Base-by-base conservation (phyloP, 2,329 filamentous ascomycete species). In the Paecilomyces sp. region DNA sequence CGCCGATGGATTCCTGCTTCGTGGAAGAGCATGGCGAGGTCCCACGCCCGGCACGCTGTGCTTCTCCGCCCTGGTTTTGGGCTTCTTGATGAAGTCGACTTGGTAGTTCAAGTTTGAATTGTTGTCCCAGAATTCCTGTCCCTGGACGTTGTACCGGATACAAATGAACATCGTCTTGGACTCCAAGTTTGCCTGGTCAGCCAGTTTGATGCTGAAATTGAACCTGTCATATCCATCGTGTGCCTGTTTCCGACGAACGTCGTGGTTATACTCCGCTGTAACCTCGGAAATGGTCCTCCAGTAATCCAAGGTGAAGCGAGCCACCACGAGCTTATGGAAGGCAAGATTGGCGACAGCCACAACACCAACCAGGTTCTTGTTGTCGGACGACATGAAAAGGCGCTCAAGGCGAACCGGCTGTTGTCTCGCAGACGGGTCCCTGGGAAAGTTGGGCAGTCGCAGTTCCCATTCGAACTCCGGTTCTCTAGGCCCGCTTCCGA, bases 251-350 rank as follows among this genome's bases (percentile, higher is more conserved):
- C 85, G 85, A 52, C 86, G 85, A 54, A 93, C 84, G 75, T 94
- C 90, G 62, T 90, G 85, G 72, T 87, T 88, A 78, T 85, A 99
- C 68, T 97, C 92, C n/a, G 91, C 93, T 41, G 83, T 83, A 1
- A 97, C 89, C 72, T 99, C 94, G 0, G 94, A 99, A 0, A 92
- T 95, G 0, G 94, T 99, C 82, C 96, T 96, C 94, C 94, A 99
- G 77, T 96, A 94, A 74, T 99, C 94, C 54, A 97, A 83, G 0
- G 94, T 99, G 75, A 99, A 99, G 56, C 94, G 87, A 73, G 91
- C 93, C n/a, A 89, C 86, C 58, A 99, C 91, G 5, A 82, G 75
- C 77, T 99, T 99, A 58, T 92, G 85, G 77, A 96, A 99, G 0
- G 92, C 86, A 52, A 97, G 76, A 75, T 99, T 99, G 71, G 88